Evolutionary conservation across 805 yeast genomes (phyloP), one percentile per base, ranked within the genome.

Genomic region (Candida ficus): DNA sequence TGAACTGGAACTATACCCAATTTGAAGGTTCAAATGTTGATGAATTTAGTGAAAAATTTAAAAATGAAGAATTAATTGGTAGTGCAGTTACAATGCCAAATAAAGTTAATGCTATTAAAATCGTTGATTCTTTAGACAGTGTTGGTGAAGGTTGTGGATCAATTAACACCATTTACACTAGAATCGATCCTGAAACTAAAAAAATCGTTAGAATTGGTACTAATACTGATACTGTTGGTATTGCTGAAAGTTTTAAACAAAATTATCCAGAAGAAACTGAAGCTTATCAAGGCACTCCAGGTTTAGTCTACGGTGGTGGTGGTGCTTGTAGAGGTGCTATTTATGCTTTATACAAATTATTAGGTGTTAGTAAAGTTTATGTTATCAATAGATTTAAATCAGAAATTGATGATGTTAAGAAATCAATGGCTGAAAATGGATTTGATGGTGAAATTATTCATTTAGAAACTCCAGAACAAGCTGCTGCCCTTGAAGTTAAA

Each of bases 271-370:
- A 25, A 7, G 55, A 50, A 21, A 43, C 40, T 8, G 37, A 35
- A 7, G n/a, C 25, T 3, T 42, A 33, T 21, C 36, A 36, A 18
- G 48, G 47, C 1, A 14, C 36, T 11, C 56, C 58, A 4, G 58
- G 58, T 11, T 29, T 53, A 9, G 48, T 53, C 2, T 53, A 53
- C 22, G 58, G 58, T 23, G 58, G 55, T 31, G 58, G 58, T 37
- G 58, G 58, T 41, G 58, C 58, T 5, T 52, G 58, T 37, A 48
- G 58, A 25, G 52, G 56, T 4, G 56, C 58, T 1, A 49, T 53
- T 7, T 53, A 47, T 37, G 55, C 58, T 1, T 36, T 53, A 7
- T 41, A 50, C 31, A 46, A 46, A 26, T 43, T 53, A 3, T 41
- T 53, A n/a, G 50, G 52, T 10, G 55, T 47, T 14, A 50, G 54